phyloP scores from a whole-genome alignment of 208 protist species.

The Trypanosoma vivax region DNA sequence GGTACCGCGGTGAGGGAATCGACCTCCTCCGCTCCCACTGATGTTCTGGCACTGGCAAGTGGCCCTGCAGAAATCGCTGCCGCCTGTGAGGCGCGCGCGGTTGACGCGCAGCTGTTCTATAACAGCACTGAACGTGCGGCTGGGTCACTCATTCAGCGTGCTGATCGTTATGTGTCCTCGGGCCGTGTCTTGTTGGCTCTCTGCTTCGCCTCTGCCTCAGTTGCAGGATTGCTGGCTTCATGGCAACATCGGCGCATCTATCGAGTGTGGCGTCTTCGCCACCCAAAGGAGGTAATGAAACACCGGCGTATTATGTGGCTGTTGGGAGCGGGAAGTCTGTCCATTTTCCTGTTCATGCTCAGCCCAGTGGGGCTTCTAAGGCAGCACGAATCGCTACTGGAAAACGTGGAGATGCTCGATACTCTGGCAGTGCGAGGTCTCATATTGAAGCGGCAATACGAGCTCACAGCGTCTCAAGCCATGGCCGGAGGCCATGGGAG shows the following conservation, averaged over 20 bases:
- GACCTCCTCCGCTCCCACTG: not conserved
- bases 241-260: slow-evolving; percentile 41
- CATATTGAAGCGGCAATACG: slow-evolving; percentile 17
- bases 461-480: not conserved
- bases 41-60: not conserved
- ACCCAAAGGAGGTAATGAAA: slow-evolving; percentile 21
- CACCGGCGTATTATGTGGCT: slow-evolving; percentile 12
- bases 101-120: slow-evolving; percentile 47
- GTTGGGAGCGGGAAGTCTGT: slow-evolving; percentile 10
- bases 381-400: slow-evolving; percentile 14
- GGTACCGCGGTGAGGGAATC: too few relatives aligned
- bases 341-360: slow-evolving; percentile 26
- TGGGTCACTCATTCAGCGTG: slow-evolving; percentile 9
- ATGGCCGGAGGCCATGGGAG: not conserved
- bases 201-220: slow-evolving; percentile 11
- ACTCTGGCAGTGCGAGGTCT: slow-evolving; percentile 27
- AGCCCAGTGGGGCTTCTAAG: slow-evolving; percentile 33
- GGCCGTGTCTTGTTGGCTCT: slow-evolving; percentile 14
- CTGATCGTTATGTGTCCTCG: slow-evolving; percentile 13
- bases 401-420: slow-evolving; percentile 30
- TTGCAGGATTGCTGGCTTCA: slow-evolving; percentile 19
- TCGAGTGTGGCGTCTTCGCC: slow-evolving; percentile 46
- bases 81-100: slow-evolving; percentile 17
- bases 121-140: slow-evolving; percentile 31
- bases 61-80: not conserved